These are phyloP conservation scores for Fonsecaea multimorphosa DNA, from an alignment of 2,329 filamentous ascomycete species.

Conservation along the genomic window DNA sequence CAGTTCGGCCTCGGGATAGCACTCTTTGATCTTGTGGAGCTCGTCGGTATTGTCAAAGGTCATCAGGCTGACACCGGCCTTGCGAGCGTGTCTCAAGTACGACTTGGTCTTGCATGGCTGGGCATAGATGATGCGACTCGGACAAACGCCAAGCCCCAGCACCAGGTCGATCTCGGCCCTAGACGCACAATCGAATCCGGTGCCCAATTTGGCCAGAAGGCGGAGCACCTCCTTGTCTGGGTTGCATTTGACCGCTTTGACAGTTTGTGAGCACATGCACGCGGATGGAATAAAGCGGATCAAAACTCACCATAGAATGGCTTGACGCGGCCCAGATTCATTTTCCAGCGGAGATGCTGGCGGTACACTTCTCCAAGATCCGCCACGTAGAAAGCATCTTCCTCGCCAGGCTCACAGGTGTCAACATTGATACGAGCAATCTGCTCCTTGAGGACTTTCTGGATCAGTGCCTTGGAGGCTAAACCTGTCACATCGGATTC, in stretches of 20 bases:
- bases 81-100: slow-evolving; percentile 88
- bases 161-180: slow-evolving; percentile 97
- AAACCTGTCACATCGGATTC: slow-evolving; percentile 52
- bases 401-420: slow-evolving; percentile 85
- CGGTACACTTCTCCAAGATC: slow-evolving; percentile 98
- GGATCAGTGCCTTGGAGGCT: slow-evolving; percentile 78
- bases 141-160: slow-evolving; percentile 78
- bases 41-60: slow-evolving; percentile 99
- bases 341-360: slow-evolving; percentile 98
- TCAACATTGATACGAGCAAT: slow-evolving; percentile 85
- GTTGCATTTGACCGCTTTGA: slow-evolving; percentile 94
- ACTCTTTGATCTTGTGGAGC: slow-evolving; percentile 94
- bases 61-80: slow-evolving; percentile 91
- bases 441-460: slow-evolving; percentile 82
- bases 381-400: slow-evolving; percentile 97
- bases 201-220: slow-evolving; percentile 85
- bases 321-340: slow-evolving; percentile 87
- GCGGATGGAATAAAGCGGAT: slow-evolving; percentile 6
- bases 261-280: slow-evolving; percentile 22
- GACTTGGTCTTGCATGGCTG: slow-evolving; percentile 99
- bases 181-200: slow-evolving; percentile 97
- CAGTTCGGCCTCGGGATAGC: slow-evolving; percentile 87
- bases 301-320: slow-evolving; percentile 85
- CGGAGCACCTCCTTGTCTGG: slow-evolving; percentile 87
- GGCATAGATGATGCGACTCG: slow-evolving; percentile 94